Evolutionary conservation across 129 eudicot species (phyloP).

Genomic region (Daucus carota): DH1_v3.0 NC_030385.2:33667501-33668000

Average conservation of each 20-base stretch:
- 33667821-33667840: neutral
- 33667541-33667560: neutral
- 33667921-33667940: neutral
- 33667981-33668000: neutral
- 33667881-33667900: neutral
- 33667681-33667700: constrained; percentile 88
- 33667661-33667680: constrained; percentile 74
- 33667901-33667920: neutral
- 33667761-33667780: constrained; percentile 13
- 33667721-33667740: constrained; percentile 70
- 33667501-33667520: neutral
- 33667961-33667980: neutral
- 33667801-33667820: neutral
- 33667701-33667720: constrained; percentile 71
- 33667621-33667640: neutral
- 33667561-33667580: neutral
- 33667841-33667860: constrained; percentile 1
- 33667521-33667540: neutral
- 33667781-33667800: neutral
- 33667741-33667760: constrained; percentile 61
- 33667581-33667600: neutral
- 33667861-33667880: neutral
- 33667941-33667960: too few relatives aligned
- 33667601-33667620: neutral
- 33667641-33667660: constrained; percentile 49